Percentiles rank a stretch among this genome's conserved stretches.
Conservation (phyloP, 2,329 filamentous ascomycete species). For the Paracamarosporium sp. region DNA sequence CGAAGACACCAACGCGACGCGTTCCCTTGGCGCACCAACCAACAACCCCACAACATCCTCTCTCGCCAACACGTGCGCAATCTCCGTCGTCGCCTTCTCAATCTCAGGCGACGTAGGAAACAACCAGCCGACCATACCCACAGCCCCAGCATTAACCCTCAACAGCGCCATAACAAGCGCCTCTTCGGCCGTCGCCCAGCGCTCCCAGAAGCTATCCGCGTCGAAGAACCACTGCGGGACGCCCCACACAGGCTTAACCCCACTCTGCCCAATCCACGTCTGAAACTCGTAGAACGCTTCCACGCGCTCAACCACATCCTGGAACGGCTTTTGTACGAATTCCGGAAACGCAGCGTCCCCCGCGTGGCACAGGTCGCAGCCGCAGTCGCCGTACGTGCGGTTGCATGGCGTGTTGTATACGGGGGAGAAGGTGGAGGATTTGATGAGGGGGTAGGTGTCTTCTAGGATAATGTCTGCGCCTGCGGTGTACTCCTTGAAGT, state of each 20-base stretch:
- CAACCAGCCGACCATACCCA: slow-evolving; percentile 58
- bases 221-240: slow-evolving; percentile 59
- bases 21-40: slow-evolving; percentile 37
- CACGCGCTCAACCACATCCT: slow-evolving; percentile 58
- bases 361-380: slow-evolving; percentile 67
- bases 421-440: slow-evolving; percentile 61
- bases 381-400: slow-evolving; percentile 66
- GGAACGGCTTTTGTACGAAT: slow-evolving; percentile 39
- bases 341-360: slow-evolving; percentile 23
- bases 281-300: slow-evolving; percentile 52
- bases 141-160: slow-evolving; percentile 58
- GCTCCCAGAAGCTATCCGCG: slow-evolving; percentile 54
- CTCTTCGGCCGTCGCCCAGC: slow-evolving; percentile 54
- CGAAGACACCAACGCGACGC: slow-evolving; percentile 13
- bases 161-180: slow-evolving; percentile 57
- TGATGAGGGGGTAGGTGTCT: slow-evolving; percentile 66
- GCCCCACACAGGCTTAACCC: slow-evolving; percentile 56
- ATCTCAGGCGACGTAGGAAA: slow-evolving; percentile 52
- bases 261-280: slow-evolving; percentile 39
- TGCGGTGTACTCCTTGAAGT: slow-evolving; percentile 62
- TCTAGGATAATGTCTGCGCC: slow-evolving; percentile 67
- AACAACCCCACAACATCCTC: slow-evolving; percentile 45
- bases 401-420: slow-evolving; percentile 65
- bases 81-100: slow-evolving; percentile 38
- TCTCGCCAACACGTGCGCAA: slow-evolving; percentile 51